phyloP scores from a whole-genome alignment of 116 monocot species.

The Posidonia oceanica region DNA sequence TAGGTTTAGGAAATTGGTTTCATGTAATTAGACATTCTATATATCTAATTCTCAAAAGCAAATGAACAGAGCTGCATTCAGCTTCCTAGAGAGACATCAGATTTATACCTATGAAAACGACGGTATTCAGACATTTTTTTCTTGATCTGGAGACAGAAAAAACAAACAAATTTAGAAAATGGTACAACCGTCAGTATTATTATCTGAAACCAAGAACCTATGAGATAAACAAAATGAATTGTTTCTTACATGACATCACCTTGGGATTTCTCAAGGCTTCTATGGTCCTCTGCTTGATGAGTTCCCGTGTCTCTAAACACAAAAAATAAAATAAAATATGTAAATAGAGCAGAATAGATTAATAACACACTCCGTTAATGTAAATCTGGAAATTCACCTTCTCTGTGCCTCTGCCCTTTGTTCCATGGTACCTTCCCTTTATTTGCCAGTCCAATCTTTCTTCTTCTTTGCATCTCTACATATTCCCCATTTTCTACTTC shows the following conservation, averaged over 20 bases:
- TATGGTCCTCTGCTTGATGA: constrained; percentile 63
- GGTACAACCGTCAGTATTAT: not conserved
- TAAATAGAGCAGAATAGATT: not conserved
- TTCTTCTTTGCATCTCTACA: constrained; percentile 60
- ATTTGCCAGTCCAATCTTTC: constrained; percentile 79
- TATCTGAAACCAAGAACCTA: not conserved
- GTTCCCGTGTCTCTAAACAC: constrained; percentile 57
- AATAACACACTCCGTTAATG: not conserved
- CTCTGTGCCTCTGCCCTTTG: constrained; percentile 66
- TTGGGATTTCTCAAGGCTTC: constrained; percentile 94
- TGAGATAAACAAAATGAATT: constrained; percentile 9
- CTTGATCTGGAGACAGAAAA: constrained; percentile 45
- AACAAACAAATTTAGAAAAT: constrained; percentile 2
- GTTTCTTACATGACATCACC: constrained; percentile 96
- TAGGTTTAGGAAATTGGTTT: no score
- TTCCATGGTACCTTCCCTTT: constrained; percentile 85
- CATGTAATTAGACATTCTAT: no score
- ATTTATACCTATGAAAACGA: constrained; percentile 51
- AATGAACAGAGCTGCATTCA: no score
- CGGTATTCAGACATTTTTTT: constrained; percentile 58
- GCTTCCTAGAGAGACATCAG: not conserved
- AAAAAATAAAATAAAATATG: constrained; percentile 1
- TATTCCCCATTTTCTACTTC: not conserved
- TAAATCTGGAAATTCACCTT: constrained; percentile 29
- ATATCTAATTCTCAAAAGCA: no score